Evolutionary conservation across 1,284 basidiomycete genomes (phyloP).

Genomic region (Ustilago sp.): DNA sequence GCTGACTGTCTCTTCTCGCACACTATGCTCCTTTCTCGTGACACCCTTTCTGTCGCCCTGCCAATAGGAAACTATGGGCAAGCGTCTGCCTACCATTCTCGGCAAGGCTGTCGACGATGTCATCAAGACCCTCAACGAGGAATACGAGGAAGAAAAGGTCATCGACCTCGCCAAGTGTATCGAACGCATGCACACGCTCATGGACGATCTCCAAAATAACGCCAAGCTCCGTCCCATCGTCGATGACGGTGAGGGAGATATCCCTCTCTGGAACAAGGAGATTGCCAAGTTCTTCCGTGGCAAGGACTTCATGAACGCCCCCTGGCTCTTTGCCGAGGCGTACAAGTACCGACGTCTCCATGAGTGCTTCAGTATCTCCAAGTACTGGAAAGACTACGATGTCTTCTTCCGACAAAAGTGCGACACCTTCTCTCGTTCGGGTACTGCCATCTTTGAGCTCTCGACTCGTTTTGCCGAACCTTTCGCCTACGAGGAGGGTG

Average conservation of each 20-base stretch:
- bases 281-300: constrained; percentile 81
- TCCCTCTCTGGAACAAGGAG: constrained; percentile 94
- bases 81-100: constrained; percentile 91
- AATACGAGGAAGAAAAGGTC: constrained; percentile 81
- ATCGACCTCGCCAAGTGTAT: constrained; percentile 88
- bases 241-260: constrained; percentile 92
- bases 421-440: constrained; percentile 93
- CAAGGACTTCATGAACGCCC: constrained; percentile 91
- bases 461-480: constrained; percentile 92
- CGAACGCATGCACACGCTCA: constrained; percentile 72
- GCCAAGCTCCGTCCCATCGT: constrained; percentile 77
- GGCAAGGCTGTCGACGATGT: constrained; percentile 96
- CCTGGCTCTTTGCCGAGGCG: constrained; percentile 79
- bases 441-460: constrained; percentile 92
- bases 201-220: constrained; percentile 71
- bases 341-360: constrained; percentile 96
- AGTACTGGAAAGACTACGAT: constrained; percentile 82
- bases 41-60: neutral
- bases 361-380: constrained; percentile 93
- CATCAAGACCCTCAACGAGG: constrained; percentile 86
- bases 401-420: constrained; percentile 75
- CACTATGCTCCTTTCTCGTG: neutral
- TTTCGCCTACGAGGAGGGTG: constrained; percentile 76
- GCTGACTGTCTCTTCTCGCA: constrained; percentile 6
- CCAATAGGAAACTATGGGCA: constrained; percentile 77